A percentile compares a stretch with the other conserved stretches of the same genome.
These are phyloP conservation scores for Aciculosporium take DNA, from an alignment of 2,329 filamentous ascomycete genomes.

Conservation along the genomic window DNA sequence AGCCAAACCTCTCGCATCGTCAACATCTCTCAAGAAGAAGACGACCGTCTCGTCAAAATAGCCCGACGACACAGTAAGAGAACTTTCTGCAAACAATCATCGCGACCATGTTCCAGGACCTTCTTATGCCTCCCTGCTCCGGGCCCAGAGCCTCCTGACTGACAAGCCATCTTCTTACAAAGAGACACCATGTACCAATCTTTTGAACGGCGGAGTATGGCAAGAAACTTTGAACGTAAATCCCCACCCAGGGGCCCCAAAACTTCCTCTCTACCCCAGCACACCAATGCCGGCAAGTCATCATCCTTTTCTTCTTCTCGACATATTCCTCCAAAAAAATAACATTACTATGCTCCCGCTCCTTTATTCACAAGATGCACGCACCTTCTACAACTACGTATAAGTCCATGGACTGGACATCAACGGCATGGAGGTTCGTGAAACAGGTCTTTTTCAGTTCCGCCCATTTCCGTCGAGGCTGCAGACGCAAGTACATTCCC, in stretches of 20 bases:
- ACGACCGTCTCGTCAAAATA: background rate
- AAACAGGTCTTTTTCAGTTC: too few species aligned
- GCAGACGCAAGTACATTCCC: too few species aligned
- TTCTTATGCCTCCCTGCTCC: background rate
- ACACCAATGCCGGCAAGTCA: background rate
- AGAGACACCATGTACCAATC: constrained; percentile 2
- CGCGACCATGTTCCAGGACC: background rate
- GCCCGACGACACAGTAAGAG: constrained; percentile 2
- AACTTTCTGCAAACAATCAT: background rate
- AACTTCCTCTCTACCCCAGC: background rate
- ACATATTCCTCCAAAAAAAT: constrained; percentile 51
- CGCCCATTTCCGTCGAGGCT: background rate
- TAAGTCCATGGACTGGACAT: constrained; percentile 55
- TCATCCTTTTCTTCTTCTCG: constrained; percentile 36
- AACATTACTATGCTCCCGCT: constrained; percentile 56
- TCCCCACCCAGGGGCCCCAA: too few species aligned
- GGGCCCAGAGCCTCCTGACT: too few species aligned
- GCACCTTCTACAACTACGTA: constrained; percentile 48
- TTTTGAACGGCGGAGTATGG: background rate
- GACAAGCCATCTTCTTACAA: too few species aligned
- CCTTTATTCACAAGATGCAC: constrained; percentile 46
- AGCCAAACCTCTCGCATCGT: background rate
- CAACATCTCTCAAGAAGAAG: constrained; percentile 1
- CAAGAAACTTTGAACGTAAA: constrained; percentile 3
- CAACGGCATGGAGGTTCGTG: constrained; percentile 41